These are phyloP conservation scores for Cladophialophora yegresii DNA, from an alignment of 2,329 filamentous ascomycete genomes.

Conservation along the genomic window DNA sequence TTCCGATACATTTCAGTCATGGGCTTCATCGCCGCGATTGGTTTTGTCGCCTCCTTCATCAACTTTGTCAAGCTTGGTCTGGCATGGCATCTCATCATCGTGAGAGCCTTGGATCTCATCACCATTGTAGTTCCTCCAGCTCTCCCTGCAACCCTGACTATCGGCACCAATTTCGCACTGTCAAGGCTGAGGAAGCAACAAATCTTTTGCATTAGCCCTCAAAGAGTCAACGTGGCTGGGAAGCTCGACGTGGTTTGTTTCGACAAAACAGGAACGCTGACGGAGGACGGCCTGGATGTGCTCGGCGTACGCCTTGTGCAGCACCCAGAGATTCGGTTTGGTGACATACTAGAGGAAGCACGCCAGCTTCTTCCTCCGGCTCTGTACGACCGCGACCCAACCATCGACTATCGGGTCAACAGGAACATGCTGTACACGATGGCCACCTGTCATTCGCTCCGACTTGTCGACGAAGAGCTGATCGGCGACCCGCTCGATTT, in stretches of 20 bases:
- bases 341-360: conserved; percentile 71
- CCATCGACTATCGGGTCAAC: conserved; percentile 61
- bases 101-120: conserved; percentile 89
- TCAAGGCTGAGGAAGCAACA: conserved; percentile 80
- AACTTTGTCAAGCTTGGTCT: conserved; percentile 87
- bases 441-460: conserved; percentile 93
- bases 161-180: conserved; percentile 93
- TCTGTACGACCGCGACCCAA: conserved; percentile 60
- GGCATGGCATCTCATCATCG: conserved; percentile 85
- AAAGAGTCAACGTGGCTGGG: conserved; percentile 93
- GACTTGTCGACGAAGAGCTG: conserved; percentile 82
- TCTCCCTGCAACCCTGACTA: conserved; percentile 89
- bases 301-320: conserved; percentile 81
- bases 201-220: conserved; percentile 97
- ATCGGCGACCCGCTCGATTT: conserved; percentile 92
- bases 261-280: conserved; percentile 97
- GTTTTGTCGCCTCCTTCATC: conserved; percentile 86
- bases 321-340: conserved; percentile 61
- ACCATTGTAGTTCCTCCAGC: conserved; percentile 97
- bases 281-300: conserved; percentile 93
- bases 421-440: conserved; percentile 84
- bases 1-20: conserved; percentile 98
- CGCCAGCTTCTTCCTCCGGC: conserved; percentile 59
- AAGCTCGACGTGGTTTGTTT: conserved; percentile 97
- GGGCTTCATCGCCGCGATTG: conserved; percentile 79